phyloP scores from a whole-genome alignment of 116 monocot species.

The Papilionanthe hybrid region DNA sequence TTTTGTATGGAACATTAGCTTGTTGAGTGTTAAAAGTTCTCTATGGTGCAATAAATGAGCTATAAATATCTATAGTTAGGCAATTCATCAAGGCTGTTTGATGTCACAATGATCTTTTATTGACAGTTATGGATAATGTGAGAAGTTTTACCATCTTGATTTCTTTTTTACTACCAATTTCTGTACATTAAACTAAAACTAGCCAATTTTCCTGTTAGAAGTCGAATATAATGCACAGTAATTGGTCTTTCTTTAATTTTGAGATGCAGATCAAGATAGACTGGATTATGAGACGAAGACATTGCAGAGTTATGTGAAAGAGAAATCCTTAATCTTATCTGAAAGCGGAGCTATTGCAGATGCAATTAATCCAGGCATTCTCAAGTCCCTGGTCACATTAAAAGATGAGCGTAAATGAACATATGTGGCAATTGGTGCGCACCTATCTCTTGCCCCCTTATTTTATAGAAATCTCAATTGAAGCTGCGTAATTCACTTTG shows the following conservation, averaged over 20 bases:
- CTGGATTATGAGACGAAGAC: conserved; percentile 68
- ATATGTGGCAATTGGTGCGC: too few relatives aligned
- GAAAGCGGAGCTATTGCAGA: conserved; percentile 75
- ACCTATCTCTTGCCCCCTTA: neutral
- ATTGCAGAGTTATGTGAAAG: conserved; percentile 76
- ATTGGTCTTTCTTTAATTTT: neutral
- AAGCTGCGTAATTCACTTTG: too few relatives aligned
- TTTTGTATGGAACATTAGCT: neutral
- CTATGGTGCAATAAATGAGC: neutral
- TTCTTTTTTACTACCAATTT: neutral
- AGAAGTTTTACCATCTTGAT: neutral
- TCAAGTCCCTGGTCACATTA: conserved; percentile 69
- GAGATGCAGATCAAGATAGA: conserved; percentile 62
- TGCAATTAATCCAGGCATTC: conserved; percentile 49
- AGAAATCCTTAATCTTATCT: conserved; percentile 66
- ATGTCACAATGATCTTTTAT: too few relatives aligned
- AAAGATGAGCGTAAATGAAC: conserved; percentile 41
- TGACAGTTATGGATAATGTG: neutral
- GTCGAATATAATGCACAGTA: neutral
- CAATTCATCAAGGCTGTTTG: neutral
- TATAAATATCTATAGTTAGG: neutral
- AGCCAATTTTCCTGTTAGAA: neutral
- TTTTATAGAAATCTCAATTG: neutral
- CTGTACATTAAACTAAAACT: neutral
- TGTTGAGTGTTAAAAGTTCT: neutral